Evolutionary conservation across 345 rosid genomes (phyloP).

Genomic region (Syzygium grande): DNA sequence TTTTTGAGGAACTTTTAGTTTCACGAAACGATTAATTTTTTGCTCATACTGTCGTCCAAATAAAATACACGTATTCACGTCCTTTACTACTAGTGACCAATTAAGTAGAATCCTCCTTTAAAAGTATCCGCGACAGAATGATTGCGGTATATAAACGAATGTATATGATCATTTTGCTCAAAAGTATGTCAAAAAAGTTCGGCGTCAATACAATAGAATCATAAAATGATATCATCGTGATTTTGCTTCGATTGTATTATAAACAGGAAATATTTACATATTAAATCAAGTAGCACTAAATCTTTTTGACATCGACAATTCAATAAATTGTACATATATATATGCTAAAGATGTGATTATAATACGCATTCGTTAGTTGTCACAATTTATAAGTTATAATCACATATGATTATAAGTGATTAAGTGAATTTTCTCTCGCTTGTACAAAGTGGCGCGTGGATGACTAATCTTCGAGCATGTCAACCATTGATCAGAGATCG

Average conservation of each 20-base stretch:
- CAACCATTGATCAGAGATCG: fast-evolving
- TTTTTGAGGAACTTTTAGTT: fast-evolving
- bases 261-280: background rate
- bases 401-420: fast-evolving
- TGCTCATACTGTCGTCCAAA: too few relatives aligned
- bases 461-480: background rate
- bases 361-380: background rate
- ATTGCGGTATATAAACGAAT: too few relatives aligned
- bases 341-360: background rate
- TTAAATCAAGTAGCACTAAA: background rate
- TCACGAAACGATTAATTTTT: background rate
- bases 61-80: too few relatives aligned
- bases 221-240: background rate
- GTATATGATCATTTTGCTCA: too few relatives aligned
- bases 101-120: too few relatives aligned
- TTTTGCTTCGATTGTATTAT: background rate
- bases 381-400: background rate
- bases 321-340: too few relatives aligned
- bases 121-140: too few relatives aligned
- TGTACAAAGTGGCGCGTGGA: background rate
- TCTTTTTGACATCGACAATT: background rate
- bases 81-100: too few relatives aligned
- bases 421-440: background rate
- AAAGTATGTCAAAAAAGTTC: background rate
- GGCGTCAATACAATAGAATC: fast-evolving